phyloP scores from a whole-genome alignment of 2,329 filamentous ascomycete species.

The Claviceps maximensis region DNA sequence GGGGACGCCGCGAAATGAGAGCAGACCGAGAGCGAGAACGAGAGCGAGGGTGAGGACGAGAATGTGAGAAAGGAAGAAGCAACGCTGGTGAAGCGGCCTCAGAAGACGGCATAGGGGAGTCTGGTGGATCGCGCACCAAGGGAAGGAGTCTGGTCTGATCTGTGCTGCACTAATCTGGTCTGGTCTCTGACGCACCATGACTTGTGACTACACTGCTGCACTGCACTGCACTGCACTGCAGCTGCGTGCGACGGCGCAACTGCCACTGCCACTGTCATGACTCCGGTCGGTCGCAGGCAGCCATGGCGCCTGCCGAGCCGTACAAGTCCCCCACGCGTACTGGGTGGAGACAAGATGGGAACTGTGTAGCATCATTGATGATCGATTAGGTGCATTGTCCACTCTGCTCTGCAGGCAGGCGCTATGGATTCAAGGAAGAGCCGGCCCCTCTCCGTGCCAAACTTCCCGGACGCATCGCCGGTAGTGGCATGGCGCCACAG shows the following conservation, averaged over 20 bases:
- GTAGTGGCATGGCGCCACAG: neutral
- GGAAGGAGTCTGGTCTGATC: neutral
- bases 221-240: too few species aligned
- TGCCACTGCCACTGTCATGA: neutral
- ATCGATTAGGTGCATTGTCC: too few species aligned
- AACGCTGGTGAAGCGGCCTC: neutral
- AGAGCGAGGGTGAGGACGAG: too few species aligned
- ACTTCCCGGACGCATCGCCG: neutral
- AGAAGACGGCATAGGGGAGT: neutral
- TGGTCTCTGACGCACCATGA: neutral
- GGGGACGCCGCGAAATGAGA: neutral
- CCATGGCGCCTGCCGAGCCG: neutral
- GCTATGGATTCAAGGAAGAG: neutral
- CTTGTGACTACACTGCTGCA: neutral
- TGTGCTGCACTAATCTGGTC: too few species aligned
- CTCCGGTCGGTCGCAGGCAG: neutral
- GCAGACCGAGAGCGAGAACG: neutral
- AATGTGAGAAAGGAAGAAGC: neutral
- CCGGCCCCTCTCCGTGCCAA: neutral
- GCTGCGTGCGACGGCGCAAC: neutral
- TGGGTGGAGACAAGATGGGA: too few species aligned
- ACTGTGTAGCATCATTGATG: too few species aligned
- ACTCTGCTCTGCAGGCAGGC: neutral
- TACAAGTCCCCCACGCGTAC: neutral
- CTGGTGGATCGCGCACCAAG: neutral